Conservation (phyloP, 2,329 filamentous ascomycete species). For the Capronia epimyces region DNA sequence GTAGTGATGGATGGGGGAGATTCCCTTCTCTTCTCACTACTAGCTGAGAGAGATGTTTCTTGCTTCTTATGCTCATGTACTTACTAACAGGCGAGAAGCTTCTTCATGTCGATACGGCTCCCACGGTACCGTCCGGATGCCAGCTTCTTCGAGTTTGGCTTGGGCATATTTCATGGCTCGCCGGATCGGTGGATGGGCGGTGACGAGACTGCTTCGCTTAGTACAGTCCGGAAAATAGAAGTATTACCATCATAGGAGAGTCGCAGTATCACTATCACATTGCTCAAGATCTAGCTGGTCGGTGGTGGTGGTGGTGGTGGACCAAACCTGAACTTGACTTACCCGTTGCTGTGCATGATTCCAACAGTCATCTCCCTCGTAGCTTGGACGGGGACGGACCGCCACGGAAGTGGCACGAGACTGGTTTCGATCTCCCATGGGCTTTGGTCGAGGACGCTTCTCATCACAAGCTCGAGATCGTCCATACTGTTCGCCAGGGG, state of each 20-base stretch:
- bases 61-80: too few species aligned
- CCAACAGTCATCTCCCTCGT: conserved; percentile 47
- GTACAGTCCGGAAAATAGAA: not conserved
- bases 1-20: too few species aligned
- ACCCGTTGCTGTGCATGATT: conserved; percentile 61
- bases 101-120: not conserved
- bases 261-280: too few species aligned
- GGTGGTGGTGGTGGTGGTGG: too few species aligned
- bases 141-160: too few species aligned
- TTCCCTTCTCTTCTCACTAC: too few species aligned
- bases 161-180: too few species aligned
- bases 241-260: too few species aligned
- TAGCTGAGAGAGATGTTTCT: too few species aligned
- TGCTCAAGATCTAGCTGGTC: too few species aligned
- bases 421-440: conserved; percentile 53
- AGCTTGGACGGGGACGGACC: conserved; percentile 17
- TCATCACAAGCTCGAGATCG: conserved; percentile 43
- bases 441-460: conserved; percentile 38
- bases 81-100: conserved; percentile 1
- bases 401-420: conserved; percentile 49
- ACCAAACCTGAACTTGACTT: conserved; percentile 25
- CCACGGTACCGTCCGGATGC: too few species aligned
- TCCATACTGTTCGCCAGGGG: conserved; percentile 51
- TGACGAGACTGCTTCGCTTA: not conserved
- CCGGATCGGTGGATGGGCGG: too few species aligned